Percentiles rank a stretch among this genome's conserved stretches.
Evolutionary conservation across 2,329 filamentous ascomycete genomes (phyloP).

Genomic region (Thermothelomyces thermophilus): DNA sequence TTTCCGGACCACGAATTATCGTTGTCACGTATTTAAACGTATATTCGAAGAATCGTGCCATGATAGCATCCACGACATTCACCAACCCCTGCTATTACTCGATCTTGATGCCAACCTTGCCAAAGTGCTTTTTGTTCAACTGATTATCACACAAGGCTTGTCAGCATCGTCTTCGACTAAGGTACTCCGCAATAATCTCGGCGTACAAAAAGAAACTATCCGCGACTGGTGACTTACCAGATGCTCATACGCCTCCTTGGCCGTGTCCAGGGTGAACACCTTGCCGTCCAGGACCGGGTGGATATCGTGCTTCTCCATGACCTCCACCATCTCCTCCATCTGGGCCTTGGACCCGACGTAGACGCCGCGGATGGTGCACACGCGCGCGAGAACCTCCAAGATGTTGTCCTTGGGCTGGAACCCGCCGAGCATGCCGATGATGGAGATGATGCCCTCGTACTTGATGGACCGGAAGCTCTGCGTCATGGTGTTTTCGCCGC

Average conservation of each 20-base stretch:
- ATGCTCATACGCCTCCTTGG: constrained; percentile 44
- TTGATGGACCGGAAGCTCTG: constrained; percentile 32
- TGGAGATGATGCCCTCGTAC: constrained; percentile 30
- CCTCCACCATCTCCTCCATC: constrained; percentile 39
- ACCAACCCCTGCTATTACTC: too few species aligned
- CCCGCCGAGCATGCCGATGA: constrained; percentile 39
- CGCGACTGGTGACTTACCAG: constrained; percentile 38
- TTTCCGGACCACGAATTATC: too few species aligned
- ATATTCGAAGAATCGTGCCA: too few species aligned
- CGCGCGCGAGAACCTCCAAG: constrained; percentile 40
- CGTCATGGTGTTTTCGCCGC: constrained; percentile 44
- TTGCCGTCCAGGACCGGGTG: constrained; percentile 36
- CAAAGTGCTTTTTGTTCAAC: constrained; percentile 48
- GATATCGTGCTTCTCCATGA: constrained; percentile 38
- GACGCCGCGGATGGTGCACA: constrained; percentile 37
- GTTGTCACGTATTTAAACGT: background rate
- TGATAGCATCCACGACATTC: background rate
- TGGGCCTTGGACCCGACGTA: constrained; percentile 35
- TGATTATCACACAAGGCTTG: constrained; percentile 15
- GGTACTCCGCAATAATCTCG: too few species aligned
- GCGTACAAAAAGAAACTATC: too few species aligned
- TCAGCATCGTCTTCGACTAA: background rate
- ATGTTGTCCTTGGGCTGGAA: constrained; percentile 43
- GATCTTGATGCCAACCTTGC: constrained; percentile 48
- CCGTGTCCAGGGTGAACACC: constrained; percentile 34